Evolutionary conservation across 352 stramenopile species (phyloP).

Genomic region (Phytophthora quininea): DNA sequence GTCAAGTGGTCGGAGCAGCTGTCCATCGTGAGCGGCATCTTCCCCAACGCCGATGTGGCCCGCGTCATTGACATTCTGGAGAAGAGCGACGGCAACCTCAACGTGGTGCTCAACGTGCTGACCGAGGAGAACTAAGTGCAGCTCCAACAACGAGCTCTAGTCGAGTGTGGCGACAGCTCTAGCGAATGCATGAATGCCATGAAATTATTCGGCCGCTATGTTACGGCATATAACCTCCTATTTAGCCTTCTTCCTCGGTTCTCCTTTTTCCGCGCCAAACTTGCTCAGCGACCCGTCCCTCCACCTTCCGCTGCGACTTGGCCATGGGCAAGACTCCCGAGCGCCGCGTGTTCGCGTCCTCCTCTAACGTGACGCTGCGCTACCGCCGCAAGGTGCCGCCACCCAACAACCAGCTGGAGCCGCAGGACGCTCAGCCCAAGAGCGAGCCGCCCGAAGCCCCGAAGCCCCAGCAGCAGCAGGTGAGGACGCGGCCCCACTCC

Average conservation of each 20-base stretch:
- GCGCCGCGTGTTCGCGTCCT: constrained; percentile 32
- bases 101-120: constrained; percentile 78
- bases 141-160: background rate
- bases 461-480: background rate
- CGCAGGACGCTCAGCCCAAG: background rate
- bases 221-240: too few species aligned
- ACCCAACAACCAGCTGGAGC: constrained; percentile 40
- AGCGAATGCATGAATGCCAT: too few species aligned
- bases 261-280: constrained; percentile 1
- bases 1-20: constrained; percentile 79
- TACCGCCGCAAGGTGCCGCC: constrained; percentile 54
- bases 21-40: constrained; percentile 62
- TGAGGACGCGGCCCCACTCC: background rate
- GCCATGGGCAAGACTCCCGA: constrained; percentile 62
- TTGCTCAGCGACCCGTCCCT: constrained; percentile 23
- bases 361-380: constrained; percentile 31
- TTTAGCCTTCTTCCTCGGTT: too few species aligned
- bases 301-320: background rate
- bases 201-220: too few species aligned
- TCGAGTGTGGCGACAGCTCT: too few species aligned
- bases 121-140: constrained; percentile 62
- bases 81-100: constrained; percentile 66
- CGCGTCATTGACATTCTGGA: constrained; percentile 68
- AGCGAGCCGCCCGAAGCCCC: constrained; percentile 14
- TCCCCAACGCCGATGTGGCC: constrained; percentile 56